A percentile compares a stretch with the other conserved stretches of the same genome.
Conservation (phyloP, 495 filamentous ascomycete species). For the Lichina pygmaea region DNA sequence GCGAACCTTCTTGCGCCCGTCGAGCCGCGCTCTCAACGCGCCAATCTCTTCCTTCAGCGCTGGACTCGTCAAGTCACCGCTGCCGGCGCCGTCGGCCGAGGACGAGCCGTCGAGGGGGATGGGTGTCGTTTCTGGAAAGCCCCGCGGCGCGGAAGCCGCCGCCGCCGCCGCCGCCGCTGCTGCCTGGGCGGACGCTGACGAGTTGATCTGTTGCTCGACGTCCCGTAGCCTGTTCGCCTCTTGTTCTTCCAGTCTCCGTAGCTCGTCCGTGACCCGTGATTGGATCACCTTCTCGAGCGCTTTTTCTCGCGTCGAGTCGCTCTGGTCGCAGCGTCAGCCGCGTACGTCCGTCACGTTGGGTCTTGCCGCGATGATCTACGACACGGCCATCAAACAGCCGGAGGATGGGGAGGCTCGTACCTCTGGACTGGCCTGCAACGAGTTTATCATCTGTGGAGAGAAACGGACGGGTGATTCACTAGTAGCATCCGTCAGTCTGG, state of each 20-base stretch:
- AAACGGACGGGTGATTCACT: constrained; percentile 69
- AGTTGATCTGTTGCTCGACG: constrained; percentile 28
- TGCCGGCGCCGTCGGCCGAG: neutral
- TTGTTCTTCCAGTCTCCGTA: constrained; percentile 38
- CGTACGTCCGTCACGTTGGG: neutral
- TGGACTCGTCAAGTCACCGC: constrained; percentile 16
- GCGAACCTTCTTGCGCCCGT: constrained; percentile 43
- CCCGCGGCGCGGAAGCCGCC: too few species aligned
- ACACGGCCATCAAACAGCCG: neutral
- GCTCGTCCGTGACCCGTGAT: constrained; percentile 60
- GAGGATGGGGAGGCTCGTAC: constrained; percentile 20
- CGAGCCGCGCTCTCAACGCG: constrained; percentile 43
- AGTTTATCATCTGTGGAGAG: constrained; percentile 58
- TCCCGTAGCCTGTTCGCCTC: constrained; percentile 30
- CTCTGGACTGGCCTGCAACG: constrained; percentile 62
- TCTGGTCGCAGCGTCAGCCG: constrained; percentile 21
- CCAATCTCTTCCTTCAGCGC: constrained; percentile 39
- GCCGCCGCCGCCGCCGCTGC: too few species aligned
- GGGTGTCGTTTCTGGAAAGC: too few species aligned
- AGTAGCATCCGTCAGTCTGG: constrained; percentile 6
- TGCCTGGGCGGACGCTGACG: neutral
- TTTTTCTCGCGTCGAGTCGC: constrained; percentile 62
- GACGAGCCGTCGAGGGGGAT: too few species aligned
- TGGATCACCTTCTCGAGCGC: constrained; percentile 71
- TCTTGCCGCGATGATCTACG: constrained; percentile 1